Evolutionary conservation across 2,329 filamentous ascomycete genomes (phyloP).

Genomic region (Albifimbria verrucaria): DNA sequence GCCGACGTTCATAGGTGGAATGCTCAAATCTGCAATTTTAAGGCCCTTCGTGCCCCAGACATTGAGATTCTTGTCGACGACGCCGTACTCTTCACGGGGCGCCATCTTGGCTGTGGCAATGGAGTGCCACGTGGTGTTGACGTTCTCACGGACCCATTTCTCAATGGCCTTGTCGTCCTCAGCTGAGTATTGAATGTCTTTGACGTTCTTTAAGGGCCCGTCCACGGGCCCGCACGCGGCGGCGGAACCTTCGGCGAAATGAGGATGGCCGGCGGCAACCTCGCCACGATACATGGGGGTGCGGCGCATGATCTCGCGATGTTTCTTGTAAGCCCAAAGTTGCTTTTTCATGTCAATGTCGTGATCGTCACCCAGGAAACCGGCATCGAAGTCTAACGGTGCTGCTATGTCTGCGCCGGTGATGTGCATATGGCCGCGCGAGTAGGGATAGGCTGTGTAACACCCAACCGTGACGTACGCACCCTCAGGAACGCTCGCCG

Average conservation of each 20-base stretch:
- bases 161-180: constrained; percentile 48
- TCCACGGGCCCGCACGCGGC: constrained; percentile 21
- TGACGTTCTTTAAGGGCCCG: constrained; percentile 10
- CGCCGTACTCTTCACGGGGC: constrained; percentile 30
- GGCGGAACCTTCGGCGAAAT: constrained; percentile 37
- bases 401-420: constrained; percentile 33
- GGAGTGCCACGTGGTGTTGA: constrained; percentile 40
- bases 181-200: constrained; percentile 42
- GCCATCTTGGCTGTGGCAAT: constrained; percentile 36
- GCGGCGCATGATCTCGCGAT: constrained; percentile 56
- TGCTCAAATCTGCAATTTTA: constrained; percentile 29
- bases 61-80: constrained; percentile 33
- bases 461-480: constrained; percentile 50
- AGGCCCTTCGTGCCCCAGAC: constrained; percentile 31
- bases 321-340: constrained; percentile 62
- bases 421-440: constrained; percentile 60
- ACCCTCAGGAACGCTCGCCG: constrained; percentile 21
- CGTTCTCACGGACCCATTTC: constrained; percentile 33
- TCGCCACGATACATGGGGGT: constrained; percentile 49
- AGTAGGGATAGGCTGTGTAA: constrained; percentile 59
- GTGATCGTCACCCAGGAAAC: constrained; percentile 41
- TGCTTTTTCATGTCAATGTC: constrained; percentile 54
- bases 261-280: constrained; percentile 35
- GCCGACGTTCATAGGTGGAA: constrained; percentile 35
- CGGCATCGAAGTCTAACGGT: constrained; percentile 50